Conservation (phyloP, 2,329 filamentous ascomycete species). For the Botrytis squamosa region DNA sequence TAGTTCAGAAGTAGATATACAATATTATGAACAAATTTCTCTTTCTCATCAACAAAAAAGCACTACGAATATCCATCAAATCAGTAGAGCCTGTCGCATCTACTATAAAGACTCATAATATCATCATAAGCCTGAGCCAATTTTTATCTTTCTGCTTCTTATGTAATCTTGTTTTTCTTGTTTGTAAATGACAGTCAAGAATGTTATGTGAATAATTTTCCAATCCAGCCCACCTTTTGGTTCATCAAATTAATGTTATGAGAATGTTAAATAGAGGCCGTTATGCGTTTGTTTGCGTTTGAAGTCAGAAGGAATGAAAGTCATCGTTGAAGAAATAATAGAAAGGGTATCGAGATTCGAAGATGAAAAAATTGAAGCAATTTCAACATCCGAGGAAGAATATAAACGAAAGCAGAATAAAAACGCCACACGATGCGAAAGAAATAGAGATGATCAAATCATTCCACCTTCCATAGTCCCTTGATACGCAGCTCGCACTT, state of each 20-base stretch:
- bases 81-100: not conserved
- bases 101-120: constrained; percentile 25
- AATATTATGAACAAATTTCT: constrained; percentile 29
- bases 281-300: constrained; percentile 17
- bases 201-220: constrained; percentile 2
- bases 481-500: constrained; percentile 36
- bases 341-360: constrained; percentile 30
- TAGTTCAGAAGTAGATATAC: constrained; percentile 33
- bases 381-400: not conserved
- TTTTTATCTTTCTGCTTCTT: constrained; percentile 14
- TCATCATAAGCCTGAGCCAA: constrained; percentile 8
- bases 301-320: constrained; percentile 20
- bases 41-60: constrained; percentile 16
- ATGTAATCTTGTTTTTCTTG: not conserved
- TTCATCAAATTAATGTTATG: constrained; percentile 12
- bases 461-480: constrained; percentile 38
- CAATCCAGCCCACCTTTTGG: constrained; percentile 3
- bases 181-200: constrained; percentile 17
- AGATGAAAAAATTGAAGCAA: constrained; percentile 11
- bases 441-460: constrained; percentile 33
- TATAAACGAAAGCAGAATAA: not conserved
- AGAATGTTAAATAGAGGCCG: constrained; percentile 14
- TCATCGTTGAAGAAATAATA: not conserved
- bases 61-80: constrained; percentile 4
- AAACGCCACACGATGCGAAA: constrained; percentile 23